Evolutionary conservation across 2,329 filamentous ascomycete genomes (phyloP), one percentile per base, ranked within the genome.

Genomic region (Stachybotrys chartarum): DNA sequence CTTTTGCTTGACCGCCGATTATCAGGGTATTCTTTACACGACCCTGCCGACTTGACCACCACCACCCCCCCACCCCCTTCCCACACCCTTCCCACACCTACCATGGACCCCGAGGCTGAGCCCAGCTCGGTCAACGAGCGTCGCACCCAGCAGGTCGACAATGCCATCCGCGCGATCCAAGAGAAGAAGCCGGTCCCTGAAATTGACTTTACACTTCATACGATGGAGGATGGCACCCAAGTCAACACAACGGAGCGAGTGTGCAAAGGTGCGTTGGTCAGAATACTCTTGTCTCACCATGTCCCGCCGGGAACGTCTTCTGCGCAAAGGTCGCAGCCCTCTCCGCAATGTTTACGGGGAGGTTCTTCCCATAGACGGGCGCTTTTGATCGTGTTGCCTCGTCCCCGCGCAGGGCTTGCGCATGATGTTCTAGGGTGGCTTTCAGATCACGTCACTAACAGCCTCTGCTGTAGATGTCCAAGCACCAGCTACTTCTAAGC

Each of bases 131-230:
- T 61, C 62, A 76, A 78, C 52, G 75, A 78, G 51, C 75, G 73
- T 67, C 79, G 78, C 70, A 80, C 72, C 66, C 70, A 75, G 66
- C 85, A 88, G 72, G 82, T 97, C 69, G 91, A 96, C 77, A 93
- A 91, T 83, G 88, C 90, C 65, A 87, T 93, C 68, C 90, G 90
- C 72, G 94, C 94, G 58, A 91, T 99, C 68, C 86, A 87, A 72
- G 85, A 97, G 67, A 97, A 97, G 87, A 93, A 89, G 79, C 92
- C 93, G 54, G 82, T 95, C 52, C 94, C 94, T 56, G 93, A 97
- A 80, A 97, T 99, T 68, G 94, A 99, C 78, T 99, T 99, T 73
- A 95, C 91, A 55, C 85, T 99, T 68, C 94, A 99, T 75, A 94
- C 89, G 59, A 97, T 97, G 93, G 94, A 99, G 73, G 94, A 99